These are phyloP conservation scores for Pseudocercospora ulei DNA, from an alignment of 2,329 filamentous ascomycete genomes.

Conservation along the genomic window DNA sequence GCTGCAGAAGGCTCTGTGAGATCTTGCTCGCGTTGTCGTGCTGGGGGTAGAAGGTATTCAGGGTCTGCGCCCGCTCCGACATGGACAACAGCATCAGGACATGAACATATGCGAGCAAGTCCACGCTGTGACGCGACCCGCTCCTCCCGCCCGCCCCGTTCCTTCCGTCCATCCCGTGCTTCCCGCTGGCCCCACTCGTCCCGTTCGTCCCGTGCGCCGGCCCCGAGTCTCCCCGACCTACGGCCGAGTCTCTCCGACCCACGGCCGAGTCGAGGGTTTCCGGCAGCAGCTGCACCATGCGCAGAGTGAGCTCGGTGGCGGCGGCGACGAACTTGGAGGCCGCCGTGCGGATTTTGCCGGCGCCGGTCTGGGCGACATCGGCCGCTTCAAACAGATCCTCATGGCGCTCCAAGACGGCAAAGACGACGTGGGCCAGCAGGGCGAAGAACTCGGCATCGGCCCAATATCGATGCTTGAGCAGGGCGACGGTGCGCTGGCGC, in stretches of 20 bases:
- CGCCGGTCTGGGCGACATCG: conserved; percentile 9
- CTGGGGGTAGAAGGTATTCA: not conserved
- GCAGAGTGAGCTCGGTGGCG: conserved; percentile 17
- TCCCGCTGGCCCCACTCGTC: too few species aligned
- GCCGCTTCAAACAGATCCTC: conserved; percentile 8
- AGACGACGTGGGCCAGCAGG: conserved; percentile 17
- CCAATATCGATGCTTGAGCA: conserved; percentile 14
- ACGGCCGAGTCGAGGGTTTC: conserved; percentile 17
- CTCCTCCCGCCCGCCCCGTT: too few species aligned
- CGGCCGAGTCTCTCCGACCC: conserved; percentile 24
- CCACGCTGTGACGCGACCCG: conserved; percentile 16
- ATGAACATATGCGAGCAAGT: conserved; percentile 19
- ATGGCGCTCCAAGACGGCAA: conserved; percentile 27
- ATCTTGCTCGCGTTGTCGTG: not conserved
- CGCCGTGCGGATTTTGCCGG: not conserved
- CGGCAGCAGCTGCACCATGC: conserved; percentile 21
- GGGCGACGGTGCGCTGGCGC: conserved; percentile 3
- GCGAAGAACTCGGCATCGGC: conserved; percentile 22
- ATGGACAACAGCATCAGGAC: conserved; percentile 10
- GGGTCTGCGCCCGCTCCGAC: not conserved
- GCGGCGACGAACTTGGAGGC: conserved; percentile 15
- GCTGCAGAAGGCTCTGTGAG: not conserved
- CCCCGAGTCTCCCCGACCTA: too few species aligned
- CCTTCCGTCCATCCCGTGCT: too few species aligned
- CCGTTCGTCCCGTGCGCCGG: too few species aligned